Base-by-base conservation (phyloP, 768 basidiomycete genomes). In the Rhizopogon salebrosus region DNA sequence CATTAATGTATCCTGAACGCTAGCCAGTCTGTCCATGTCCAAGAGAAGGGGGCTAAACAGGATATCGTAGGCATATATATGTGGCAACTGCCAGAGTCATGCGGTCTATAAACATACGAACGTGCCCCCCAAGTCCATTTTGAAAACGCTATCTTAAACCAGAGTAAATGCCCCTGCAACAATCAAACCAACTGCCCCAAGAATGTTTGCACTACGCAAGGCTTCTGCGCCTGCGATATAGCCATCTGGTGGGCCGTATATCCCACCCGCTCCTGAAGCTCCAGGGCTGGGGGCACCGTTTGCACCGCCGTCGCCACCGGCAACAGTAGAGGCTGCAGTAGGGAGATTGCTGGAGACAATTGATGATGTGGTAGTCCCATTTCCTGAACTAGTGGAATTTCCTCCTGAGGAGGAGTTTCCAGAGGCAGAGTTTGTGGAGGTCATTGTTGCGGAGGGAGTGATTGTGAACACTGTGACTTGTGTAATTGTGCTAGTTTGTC, bases 231-330 rank as follows among this genome's bases (percentile, higher is more conserved):
- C 78, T 26, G 84, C 78, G 56, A 82, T 83, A 68, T 83, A 89
- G 49, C 73, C 66, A 60, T 90, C 87, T 42, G 75, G 74, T 42
- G 87, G 87, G n/a, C 87, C 87, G 55, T 75, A 85, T 34, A 77
- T 67, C 24, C 80, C 84, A 52, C 61, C 63, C 2, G 60, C 16
- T 39, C 68, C 75, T 18, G 71, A 57, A 43, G 72, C 67, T 20
- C 86, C 87, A 23, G 87, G 87, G 41, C 71, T 66, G 9, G 87
- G 87, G 2, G 87, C 87, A 23, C 80, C 80, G 6, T 67, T 64
- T 13, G 78, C 72, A 29, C 75, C 84, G 10, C 84, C 67, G 38
- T 65, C 48, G 31, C 27, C 86, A 34, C 78, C 85, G 26, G 75
- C 65, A 27, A 85, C 68, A 50, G 69, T 64, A 22, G 82, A 68